Base-by-base conservation (phyloP, 176 grass and related monocot species). In the Canna indica region DNA sequence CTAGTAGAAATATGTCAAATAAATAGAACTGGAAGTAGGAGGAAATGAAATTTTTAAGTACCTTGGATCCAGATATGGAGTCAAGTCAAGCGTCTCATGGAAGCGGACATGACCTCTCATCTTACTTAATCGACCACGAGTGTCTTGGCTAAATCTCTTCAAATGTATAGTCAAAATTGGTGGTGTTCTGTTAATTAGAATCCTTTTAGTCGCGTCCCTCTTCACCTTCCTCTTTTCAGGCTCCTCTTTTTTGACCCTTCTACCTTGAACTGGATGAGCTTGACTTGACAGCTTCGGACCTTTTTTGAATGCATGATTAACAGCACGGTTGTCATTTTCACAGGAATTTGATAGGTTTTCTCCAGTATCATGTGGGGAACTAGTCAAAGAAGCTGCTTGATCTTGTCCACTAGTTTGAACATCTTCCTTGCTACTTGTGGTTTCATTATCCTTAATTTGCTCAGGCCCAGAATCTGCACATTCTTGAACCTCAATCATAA, bases 61-160 rank as follows among this genome's bases (percentile, higher is more conserved):
- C 94, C 94, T 99, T 42, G 77, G 74, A 64, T 90, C 86, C 67
- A 99, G 74, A 65, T 75, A 99, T 36, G 84, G 89, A 42, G 56
- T 83, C 71, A 99, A 72, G 85, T 93, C 89, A 44, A 99, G 80
- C 18, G 47, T 85, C 84, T 99, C 94, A 33, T 88, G 83, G 73
- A 99, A 93, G 41, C 57, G 64, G 32, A 99, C 89, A 76, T 92
- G 86, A 24, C 93, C 93, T 75, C 83, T 99, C 77, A 93, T 64
- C 80, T 99, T 99, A 70, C 71, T 90, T 52, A 88, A 85, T 24
- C 86, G 84, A 30, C 89, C 94, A 77, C 85, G 77, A 47, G 77
- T 76, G 31, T 99, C 94, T 27, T 93, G 89, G 47, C 86, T 80
- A 72, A 99, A 93, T 85, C 94, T 99, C 74, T 99, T 99, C 84